Evolutionary conservation across 805 yeast species (phyloP).

Genomic region (Kregervanrija pseudodelftensis): DNA sequence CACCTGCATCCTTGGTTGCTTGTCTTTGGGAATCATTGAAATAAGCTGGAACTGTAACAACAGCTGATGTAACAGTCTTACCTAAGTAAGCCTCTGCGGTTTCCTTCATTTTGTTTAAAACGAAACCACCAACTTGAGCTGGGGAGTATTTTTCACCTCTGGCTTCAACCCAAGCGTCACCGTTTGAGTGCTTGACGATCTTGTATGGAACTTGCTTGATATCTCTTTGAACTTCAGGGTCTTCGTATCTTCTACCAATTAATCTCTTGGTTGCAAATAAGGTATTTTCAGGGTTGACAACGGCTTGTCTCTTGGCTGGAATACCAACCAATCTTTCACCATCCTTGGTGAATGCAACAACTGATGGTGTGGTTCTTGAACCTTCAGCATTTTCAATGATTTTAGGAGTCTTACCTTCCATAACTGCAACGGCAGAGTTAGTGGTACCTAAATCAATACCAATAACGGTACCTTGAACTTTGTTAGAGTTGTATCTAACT

Average conservation of each 20-base stretch:
- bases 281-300: slow-evolving; percentile 68
- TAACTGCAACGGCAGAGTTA: slow-evolving; percentile 77
- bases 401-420: slow-evolving; percentile 54
- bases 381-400: slow-evolving; percentile 77
- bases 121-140: slow-evolving; percentile 61
- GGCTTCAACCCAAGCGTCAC: slow-evolving; percentile 63
- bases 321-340: slow-evolving; percentile 51
- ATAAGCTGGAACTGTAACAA: slow-evolving; percentile 86
- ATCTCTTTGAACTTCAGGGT: slow-evolving; percentile 65
- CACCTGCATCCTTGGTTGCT: slow-evolving; percentile 96
- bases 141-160: slow-evolving; percentile 50
- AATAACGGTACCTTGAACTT: slow-evolving; percentile 42
- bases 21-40: slow-evolving; percentile 89
- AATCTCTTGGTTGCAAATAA: slow-evolving; percentile 77
- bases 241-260: slow-evolving; percentile 66
- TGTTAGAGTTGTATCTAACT: slow-evolving; percentile 29
- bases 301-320: slow-evolving; percentile 72
- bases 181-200: slow-evolving; percentile 51
- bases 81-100: slow-evolving; percentile 91
- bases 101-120: slow-evolving; percentile 95
- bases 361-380: slow-evolving; percentile 70
- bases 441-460: slow-evolving; percentile 87
- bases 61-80: slow-evolving; percentile 82
- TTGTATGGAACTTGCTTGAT: slow-evolving; percentile 54
- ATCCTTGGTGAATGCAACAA: slow-evolving; percentile 56